phyloP scores from a whole-genome alignment of 306 rosid species.

The Rubus parviflorus region DNA sequence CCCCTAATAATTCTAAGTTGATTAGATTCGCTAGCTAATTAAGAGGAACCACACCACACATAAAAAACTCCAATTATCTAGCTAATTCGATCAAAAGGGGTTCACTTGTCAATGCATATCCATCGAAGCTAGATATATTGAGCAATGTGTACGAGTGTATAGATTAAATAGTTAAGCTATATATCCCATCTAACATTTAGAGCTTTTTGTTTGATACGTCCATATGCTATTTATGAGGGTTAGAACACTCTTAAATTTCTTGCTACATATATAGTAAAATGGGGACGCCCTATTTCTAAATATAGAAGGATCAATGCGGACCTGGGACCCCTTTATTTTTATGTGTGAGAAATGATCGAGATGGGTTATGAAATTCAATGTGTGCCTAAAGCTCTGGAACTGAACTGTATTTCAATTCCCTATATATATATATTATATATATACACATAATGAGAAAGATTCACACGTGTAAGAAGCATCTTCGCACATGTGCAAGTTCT shows the following conservation, averaged over 20 bases:
- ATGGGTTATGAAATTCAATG: background rate
- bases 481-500: slow-evolving; percentile 1
- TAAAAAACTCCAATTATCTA: background rate
- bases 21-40: background rate
- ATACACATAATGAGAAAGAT: background rate
- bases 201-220: background rate
- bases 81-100: background rate
- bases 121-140: background rate
- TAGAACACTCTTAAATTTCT: slow-evolving; percentile 14
- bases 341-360: background rate
- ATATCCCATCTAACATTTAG: slow-evolving; percentile 15
- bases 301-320: background rate
- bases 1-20: background rate
- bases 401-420: slow-evolving; percentile 7
- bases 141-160: slow-evolving; percentile 3
- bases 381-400: background rate
- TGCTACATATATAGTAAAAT: background rate
- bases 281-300: slow-evolving; percentile 1
- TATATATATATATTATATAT: background rate
- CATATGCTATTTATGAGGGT: slow-evolving; percentile 14
- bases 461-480: slow-evolving; percentile 10
- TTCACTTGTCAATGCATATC: background rate
- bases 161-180: background rate
- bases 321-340: background rate
- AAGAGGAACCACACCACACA: background rate